Evolutionary conservation across 2,329 filamentous ascomycete species (phyloP).

Genomic region (Hypomyces perniciosus): DNA sequence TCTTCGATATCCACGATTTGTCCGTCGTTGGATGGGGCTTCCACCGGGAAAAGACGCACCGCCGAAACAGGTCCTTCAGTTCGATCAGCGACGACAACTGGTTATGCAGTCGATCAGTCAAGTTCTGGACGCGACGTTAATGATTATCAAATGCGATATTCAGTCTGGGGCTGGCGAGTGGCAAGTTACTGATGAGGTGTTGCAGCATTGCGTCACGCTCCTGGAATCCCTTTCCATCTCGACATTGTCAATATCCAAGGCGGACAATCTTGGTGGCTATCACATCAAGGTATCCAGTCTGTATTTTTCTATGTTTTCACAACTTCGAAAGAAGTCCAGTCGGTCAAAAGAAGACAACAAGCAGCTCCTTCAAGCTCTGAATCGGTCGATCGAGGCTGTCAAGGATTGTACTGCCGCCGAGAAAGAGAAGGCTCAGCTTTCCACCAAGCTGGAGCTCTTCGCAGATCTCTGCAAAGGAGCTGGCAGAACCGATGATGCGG

Average conservation of each 20-base stretch:
- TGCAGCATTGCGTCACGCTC: constrained; percentile 51
- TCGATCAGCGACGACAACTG: constrained; percentile 53
- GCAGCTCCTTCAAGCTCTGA: constrained; percentile 50
- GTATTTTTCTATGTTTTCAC: constrained; percentile 59
- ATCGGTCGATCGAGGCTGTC: constrained; percentile 58
- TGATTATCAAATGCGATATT: constrained; percentile 48
- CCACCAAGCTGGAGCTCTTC: constrained; percentile 60
- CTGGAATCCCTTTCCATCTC: constrained; percentile 46
- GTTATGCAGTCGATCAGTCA: constrained; percentile 48
- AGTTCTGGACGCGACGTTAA: constrained; percentile 55
- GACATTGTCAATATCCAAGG: constrained; percentile 22
- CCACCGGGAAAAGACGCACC: constrained; percentile 44
- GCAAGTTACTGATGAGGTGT: constrained; percentile 50
- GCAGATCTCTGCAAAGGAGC: constrained; percentile 53
- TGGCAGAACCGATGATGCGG: constrained; percentile 51
- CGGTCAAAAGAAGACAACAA: constrained; percentile 32
- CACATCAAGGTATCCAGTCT: constrained; percentile 64
- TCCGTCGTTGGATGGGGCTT: constrained; percentile 56
- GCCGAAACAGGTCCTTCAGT: constrained; percentile 54
- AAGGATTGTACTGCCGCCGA: constrained; percentile 48
- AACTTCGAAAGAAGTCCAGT: constrained; percentile 39
- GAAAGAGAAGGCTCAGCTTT: constrained; percentile 53
- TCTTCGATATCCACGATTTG: constrained; percentile 53
- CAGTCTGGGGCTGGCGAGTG: constrained; percentile 43
- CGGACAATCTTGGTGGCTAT: constrained; percentile 38